Base-by-base conservation (phyloP, 2,329 filamentous ascomycete species). In the Ophiostoma sp. region DNA sequence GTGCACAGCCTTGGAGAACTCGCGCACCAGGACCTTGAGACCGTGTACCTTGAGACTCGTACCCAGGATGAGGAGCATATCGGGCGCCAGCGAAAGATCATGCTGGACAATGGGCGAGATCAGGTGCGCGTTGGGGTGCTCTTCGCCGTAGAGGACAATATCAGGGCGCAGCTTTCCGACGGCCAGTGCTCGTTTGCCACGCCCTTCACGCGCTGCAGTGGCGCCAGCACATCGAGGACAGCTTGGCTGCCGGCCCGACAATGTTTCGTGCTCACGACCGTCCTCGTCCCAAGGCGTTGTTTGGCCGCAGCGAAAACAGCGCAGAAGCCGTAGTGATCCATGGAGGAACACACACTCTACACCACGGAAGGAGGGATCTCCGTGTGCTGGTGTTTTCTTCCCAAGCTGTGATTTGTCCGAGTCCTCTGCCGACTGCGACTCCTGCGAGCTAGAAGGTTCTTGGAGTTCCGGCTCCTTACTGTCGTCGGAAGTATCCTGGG, bases 111-210 rank as follows among this genome's bases (percentile, higher is more conserved):
- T 84, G 1, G 86, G 85, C 36, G 86, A 87, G 71, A 92, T 89
- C 5, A 89, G 80, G 69, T 90, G 86, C 1, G 87, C 85, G 44
- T 84, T 84, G 0, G 89, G 89, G 72, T 92, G 88, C 66, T 91
- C 88, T 74, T 92, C 89, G 36, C 89, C 89, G 73, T 91, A 92
- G 0, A 92, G 79, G 1, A 92, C 89, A 73, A 92, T 89, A 73
- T 92, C 88, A 0, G 89, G 89, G 52, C 89, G 81, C 18, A 92
- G 79, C 70, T 87, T 87, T 45, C 89, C 89, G 2, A 91, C 83
- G 3, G 87, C 87, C 5, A 90, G 79, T 0, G 86, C 86, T 69
- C 89, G 82, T 74, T 90, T 89, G 12, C 89, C 89, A 65, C 80
- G 84, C 70, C 87, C 87, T 71, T 87, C 82, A 44, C 89, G 81